These are phyloP conservation scores for Exophiala sp. DNA, from an alignment of 2,329 filamentous ascomycete species.

Conservation along the genomic window DNA sequence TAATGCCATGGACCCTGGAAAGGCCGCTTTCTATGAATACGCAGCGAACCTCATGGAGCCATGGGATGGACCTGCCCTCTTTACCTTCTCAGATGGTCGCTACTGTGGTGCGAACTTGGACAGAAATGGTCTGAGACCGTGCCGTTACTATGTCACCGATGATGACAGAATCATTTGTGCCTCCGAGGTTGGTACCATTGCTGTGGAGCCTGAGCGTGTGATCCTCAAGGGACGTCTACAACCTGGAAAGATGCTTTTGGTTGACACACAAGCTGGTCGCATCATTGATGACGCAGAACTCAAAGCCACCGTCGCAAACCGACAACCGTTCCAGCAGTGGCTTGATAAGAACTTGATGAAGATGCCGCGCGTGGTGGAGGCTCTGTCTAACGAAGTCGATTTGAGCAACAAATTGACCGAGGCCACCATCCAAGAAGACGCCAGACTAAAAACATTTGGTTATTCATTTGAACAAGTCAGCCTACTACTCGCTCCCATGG, in stretches of 20 bases:
- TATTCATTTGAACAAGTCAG: slow-evolving; percentile 96
- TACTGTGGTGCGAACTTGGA: slow-evolving; percentile 97
- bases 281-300: slow-evolving; percentile 93
- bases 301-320: slow-evolving; percentile 80
- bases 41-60: slow-evolving; percentile 98
- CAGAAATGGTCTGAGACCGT: slow-evolving; percentile 90
- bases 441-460: slow-evolving; percentile 78
- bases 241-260: slow-evolving; percentile 91
- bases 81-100: slow-evolving; percentile 93
- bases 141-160: slow-evolving; percentile 94
- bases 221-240: slow-evolving; percentile 91
- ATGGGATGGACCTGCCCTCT: slow-evolving; percentile 94
- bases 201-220: slow-evolving; percentile 82
- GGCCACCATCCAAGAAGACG: slow-evolving; percentile 74
- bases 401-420: slow-evolving; percentile 66
- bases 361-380: slow-evolving; percentile 69
- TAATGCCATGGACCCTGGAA: slow-evolving; percentile 83
- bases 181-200: slow-evolving; percentile 91
- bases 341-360: slow-evolving; percentile 80
- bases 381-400: slow-evolving; percentile 55
- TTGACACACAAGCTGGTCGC: slow-evolving; percentile 84
- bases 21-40: slow-evolving; percentile 98
- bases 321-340: slow-evolving; percentile 86
- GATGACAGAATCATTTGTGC: slow-evolving; percentile 97
- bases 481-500: slow-evolving; percentile 89